These are phyloP conservation scores for Pleurotus sapidus DNA, from an alignment of 768 basidiomycete genomes.

Conservation along the genomic window DNA sequence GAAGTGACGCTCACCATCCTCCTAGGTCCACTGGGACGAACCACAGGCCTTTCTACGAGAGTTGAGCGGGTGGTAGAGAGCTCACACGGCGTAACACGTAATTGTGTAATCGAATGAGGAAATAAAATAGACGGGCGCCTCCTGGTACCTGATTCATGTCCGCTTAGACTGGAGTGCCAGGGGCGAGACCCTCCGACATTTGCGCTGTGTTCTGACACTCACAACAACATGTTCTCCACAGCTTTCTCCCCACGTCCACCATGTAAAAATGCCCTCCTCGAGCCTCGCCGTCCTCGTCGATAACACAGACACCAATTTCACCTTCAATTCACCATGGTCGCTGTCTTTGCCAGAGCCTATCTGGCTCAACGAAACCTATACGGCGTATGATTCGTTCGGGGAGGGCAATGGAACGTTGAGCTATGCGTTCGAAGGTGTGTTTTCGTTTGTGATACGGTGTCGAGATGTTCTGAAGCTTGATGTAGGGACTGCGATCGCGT, in stretches of 20 bases:
- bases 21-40: conserved; percentile 4
- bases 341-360: neutral
- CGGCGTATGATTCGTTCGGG: neutral
- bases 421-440: neutral
- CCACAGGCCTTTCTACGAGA: neutral
- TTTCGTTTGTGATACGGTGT: neutral
- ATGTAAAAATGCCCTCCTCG: neutral
- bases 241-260: neutral
- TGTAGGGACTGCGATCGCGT: neutral
- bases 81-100: too few species aligned
- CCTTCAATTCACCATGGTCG: neutral
- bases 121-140: too few species aligned
- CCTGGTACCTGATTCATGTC: neutral
- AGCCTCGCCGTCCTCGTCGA: neutral
- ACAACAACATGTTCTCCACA: neutral
- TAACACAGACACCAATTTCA: neutral
- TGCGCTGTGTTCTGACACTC: neutral
- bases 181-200: neutral
- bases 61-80: too few species aligned
- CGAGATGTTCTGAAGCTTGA: neutral
- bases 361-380: neutral
- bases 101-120: too few species aligned
- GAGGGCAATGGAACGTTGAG: neutral
- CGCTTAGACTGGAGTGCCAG: neutral
- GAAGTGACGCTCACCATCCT: neutral